Conservation (phyloP, 805 yeast species). For the Ogataea salicorniae region DNA sequence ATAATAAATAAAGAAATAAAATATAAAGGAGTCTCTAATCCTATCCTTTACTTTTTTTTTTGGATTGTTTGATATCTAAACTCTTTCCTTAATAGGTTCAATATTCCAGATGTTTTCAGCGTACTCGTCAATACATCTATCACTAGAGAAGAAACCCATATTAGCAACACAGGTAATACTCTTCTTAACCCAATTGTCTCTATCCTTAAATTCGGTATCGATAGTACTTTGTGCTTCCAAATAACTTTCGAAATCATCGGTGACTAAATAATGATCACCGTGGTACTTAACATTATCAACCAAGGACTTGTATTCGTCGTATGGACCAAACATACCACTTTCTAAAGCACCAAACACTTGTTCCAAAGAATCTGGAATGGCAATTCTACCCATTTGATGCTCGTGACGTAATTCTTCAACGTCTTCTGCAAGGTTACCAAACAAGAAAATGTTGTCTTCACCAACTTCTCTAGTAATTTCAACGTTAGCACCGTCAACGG, state of each 20-base stretch:
- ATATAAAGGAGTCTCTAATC: neutral
- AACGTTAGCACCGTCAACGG: slow-evolving; percentile 96
- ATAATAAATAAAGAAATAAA: neutral
- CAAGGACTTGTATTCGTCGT: slow-evolving; percentile 59
- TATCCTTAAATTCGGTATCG: slow-evolving; percentile 60
- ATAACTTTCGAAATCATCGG: slow-evolving; percentile 85
- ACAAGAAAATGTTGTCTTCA: slow-evolving; percentile 85
- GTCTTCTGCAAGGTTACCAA: slow-evolving; percentile 85
- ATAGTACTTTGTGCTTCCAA: slow-evolving; percentile 74
- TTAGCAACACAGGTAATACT: slow-evolving; percentile 77
- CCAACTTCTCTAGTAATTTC: slow-evolving; percentile 93
- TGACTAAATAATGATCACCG: slow-evolving; percentile 82
- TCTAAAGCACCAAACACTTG: slow-evolving; percentile 65
- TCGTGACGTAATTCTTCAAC: slow-evolving; percentile 80
- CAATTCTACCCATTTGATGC: slow-evolving; percentile 58
- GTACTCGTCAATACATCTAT: slow-evolving; percentile 86
- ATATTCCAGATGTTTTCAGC: slow-evolving; percentile 92
- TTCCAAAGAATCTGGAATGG: slow-evolving; percentile 53
- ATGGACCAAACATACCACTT: slow-evolving; percentile 63
- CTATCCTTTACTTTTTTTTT: neutral
- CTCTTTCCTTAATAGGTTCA: slow-evolving; percentile 49
- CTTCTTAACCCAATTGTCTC: slow-evolving; percentile 72
- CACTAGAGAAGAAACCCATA: slow-evolving; percentile 90
- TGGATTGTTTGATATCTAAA: neutral
- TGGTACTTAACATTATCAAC: slow-evolving; percentile 65